These are phyloP conservation scores for Hypoxylon sp. DNA, from an alignment of 2,329 filamentous ascomycete species.

Conservation along the genomic window DNA sequence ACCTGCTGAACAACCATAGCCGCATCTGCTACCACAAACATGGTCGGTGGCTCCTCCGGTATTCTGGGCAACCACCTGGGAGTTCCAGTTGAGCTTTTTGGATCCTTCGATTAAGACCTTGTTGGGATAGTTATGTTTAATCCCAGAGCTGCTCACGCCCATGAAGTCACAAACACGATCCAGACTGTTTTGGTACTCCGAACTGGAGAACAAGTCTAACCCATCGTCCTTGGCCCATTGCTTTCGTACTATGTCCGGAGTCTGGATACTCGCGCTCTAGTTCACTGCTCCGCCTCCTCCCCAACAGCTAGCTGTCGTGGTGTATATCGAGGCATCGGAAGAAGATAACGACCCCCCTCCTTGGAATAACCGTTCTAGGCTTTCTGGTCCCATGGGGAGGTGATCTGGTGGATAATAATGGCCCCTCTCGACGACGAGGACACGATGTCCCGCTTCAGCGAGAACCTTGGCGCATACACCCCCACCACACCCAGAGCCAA, in stretches of 20 bases:
- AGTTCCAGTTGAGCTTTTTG: constrained; percentile 70
- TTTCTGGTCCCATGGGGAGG: constrained; percentile 69
- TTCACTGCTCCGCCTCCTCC: constrained; percentile 80
- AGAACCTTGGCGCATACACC: constrained; percentile 74
- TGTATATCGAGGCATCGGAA: constrained; percentile 59
- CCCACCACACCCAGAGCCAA: constrained; percentile 77
- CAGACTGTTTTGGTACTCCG: constrained; percentile 67
- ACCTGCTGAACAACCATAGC: constrained; percentile 56
- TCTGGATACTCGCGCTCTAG: constrained; percentile 63
- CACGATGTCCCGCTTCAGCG: constrained; percentile 59
- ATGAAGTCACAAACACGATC: constrained; percentile 56
- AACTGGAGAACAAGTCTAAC: constrained; percentile 70
- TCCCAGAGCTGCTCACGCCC: constrained; percentile 50
- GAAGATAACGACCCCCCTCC: constrained; percentile 57
- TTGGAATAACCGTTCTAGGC: constrained; percentile 67
- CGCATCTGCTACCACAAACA: constrained; percentile 66
- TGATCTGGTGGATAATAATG: constrained; percentile 71
- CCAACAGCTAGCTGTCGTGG: constrained; percentile 70
- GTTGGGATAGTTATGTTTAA: constrained; percentile 70
- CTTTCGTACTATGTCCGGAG: constrained; percentile 69
- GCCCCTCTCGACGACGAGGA: constrained; percentile 74
- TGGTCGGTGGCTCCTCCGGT: constrained; percentile 67
- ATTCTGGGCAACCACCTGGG: constrained; percentile 73
- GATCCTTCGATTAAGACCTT: constrained; percentile 69
- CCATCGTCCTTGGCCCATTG: constrained; percentile 72